Evolutionary conservation across 2,329 filamentous ascomycete species (phyloP).

Genomic region (Exophiala phaeomuriformis): DNA sequence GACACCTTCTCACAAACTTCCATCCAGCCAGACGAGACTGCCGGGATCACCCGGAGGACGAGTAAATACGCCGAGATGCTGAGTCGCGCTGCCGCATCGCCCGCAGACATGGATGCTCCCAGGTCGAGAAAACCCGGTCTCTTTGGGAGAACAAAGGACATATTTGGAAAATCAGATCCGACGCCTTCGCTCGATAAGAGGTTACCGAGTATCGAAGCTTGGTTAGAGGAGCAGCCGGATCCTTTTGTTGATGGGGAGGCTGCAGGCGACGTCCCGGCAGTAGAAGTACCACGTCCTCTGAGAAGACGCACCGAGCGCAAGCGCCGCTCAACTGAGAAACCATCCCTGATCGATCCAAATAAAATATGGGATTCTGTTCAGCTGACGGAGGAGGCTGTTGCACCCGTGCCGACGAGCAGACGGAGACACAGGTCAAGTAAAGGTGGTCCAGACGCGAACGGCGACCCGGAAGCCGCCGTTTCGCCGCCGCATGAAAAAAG

Average conservation of each 20-base stretch:
- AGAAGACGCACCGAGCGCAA: constrained; percentile 36
- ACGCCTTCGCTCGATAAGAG: constrained; percentile 37
- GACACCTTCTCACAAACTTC: constrained; percentile 4
- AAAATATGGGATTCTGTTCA: constrained; percentile 27
- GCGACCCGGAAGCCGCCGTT: constrained; percentile 5
- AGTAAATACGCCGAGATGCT: constrained; percentile 26
- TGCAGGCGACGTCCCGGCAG: constrained; percentile 24
- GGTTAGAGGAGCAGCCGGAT: constrained; percentile 52
- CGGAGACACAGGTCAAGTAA: neutral
- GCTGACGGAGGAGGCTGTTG: constrained; percentile 10
- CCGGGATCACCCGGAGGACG: constrained; percentile 5
- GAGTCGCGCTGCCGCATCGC: constrained; percentile 26
- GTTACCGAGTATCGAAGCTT: constrained; percentile 53
- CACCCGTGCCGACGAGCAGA: neutral
- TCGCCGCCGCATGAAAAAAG: constrained; percentile 3
- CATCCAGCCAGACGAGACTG: constrained; percentile 4
- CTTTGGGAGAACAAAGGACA: constrained; percentile 40
- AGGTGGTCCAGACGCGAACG: constrained; percentile 5
- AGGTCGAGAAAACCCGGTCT: constrained; percentile 33
- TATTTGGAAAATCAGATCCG: constrained; percentile 38
- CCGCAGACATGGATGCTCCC: constrained; percentile 22
- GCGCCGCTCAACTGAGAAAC: constrained; percentile 20
- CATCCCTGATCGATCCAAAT: constrained; percentile 25
- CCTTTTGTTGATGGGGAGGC: constrained; percentile 44
- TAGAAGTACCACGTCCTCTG: constrained; percentile 37